phyloP scores from a whole-genome alignment of 2,329 filamentous ascomycete species.

The Acrocalymma vagum region DNA sequence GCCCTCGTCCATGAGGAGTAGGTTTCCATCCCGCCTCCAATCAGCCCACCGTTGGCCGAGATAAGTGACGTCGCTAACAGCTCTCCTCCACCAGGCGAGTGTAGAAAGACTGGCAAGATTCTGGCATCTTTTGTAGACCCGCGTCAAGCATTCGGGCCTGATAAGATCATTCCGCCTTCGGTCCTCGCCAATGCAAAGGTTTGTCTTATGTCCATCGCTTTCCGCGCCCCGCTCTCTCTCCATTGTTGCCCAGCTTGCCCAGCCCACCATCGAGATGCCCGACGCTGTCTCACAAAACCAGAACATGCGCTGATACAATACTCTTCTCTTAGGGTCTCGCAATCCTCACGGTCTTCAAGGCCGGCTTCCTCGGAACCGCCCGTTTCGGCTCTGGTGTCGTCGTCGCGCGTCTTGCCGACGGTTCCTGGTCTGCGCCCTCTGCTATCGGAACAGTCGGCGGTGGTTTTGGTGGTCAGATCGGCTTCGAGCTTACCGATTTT shows the following conservation, averaged over 20 bases:
- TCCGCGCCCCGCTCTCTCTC: slow-evolving; percentile 6
- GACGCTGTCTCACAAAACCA: no score
- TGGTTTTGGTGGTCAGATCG: slow-evolving; percentile 86
- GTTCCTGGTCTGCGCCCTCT: slow-evolving; percentile 81
- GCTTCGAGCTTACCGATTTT: slow-evolving; percentile 90
- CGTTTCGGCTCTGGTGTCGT: slow-evolving; percentile 85
- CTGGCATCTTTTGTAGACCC: slow-evolving; percentile 94
- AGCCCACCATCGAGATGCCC: slow-evolving; percentile 4
- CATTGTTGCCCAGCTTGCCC: slow-evolving; percentile 11
- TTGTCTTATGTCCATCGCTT: slow-evolving; percentile 21
- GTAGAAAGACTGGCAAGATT: slow-evolving; percentile 96
- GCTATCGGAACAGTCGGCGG: slow-evolving; percentile 83
- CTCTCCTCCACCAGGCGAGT: slow-evolving; percentile 76
- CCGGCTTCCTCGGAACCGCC: slow-evolving; percentile 83
- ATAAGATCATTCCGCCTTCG: slow-evolving; percentile 94
- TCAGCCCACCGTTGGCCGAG: slow-evolving; percentile 12
- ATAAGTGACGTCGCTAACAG: slow-evolving; percentile 44
- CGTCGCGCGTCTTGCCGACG: slow-evolving; percentile 79
- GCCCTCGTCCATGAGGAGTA: slow-evolving; percentile 62
- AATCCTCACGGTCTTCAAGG: slow-evolving; percentile 86
- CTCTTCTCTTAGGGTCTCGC: slow-evolving; percentile 74
- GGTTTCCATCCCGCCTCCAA: slow-evolving; percentile 32
- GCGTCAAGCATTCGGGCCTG: slow-evolving; percentile 89
- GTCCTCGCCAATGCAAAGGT: slow-evolving; percentile 93
- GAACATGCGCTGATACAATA: slow-evolving; percentile 10